Conservation (phyloP, 2,329 filamentous ascomycete genomes). For the Acephala macrosclerotiorum region DNA sequence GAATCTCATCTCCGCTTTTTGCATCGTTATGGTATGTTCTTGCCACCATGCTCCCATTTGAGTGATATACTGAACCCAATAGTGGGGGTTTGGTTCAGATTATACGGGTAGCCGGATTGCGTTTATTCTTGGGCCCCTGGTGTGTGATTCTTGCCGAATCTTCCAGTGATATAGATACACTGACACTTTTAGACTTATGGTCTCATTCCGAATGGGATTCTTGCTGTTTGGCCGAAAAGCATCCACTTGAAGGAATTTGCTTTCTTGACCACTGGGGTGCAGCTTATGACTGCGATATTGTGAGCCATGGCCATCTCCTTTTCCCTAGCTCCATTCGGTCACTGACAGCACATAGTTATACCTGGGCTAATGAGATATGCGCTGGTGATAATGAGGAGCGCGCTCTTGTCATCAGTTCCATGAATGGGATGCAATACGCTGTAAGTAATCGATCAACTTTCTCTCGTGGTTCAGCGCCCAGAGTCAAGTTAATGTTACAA, state of each 20-base stretch:
- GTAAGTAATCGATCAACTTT: constrained; percentile 12
- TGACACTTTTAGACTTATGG: constrained; percentile 38
- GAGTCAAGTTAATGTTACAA: background rate
- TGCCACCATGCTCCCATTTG: background rate
- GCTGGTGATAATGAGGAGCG: constrained; percentile 44
- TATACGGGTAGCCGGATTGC: constrained; percentile 29
- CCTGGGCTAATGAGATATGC: constrained; percentile 47
- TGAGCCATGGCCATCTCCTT: background rate
- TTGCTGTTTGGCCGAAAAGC: constrained; percentile 41
- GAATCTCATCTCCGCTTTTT: constrained; percentile 27
- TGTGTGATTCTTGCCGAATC: background rate
- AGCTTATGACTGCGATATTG: constrained; percentile 44
- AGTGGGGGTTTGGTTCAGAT: constrained; percentile 36
- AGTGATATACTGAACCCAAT: background rate
- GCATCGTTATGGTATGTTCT: constrained; percentile 28
- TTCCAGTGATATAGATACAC: background rate
- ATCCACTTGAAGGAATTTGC: constrained; percentile 41
- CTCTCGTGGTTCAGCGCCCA: background rate
- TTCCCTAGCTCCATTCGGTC: background rate
- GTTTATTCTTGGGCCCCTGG: constrained; percentile 26
- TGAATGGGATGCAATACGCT: constrained; percentile 46
- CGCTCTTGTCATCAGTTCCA: constrained; percentile 44
- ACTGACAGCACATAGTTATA: constrained; percentile 31
- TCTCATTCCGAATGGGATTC: constrained; percentile 44
- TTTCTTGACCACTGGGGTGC: constrained; percentile 41